Percentiles rank a stretch among this genome's conserved stretches.
These are phyloP conservation scores for Pseudisothecium myosuroides DNA, from an alignment of 225 moss, liverwort and hornwort species.

Conservation along the genomic window DNA sequence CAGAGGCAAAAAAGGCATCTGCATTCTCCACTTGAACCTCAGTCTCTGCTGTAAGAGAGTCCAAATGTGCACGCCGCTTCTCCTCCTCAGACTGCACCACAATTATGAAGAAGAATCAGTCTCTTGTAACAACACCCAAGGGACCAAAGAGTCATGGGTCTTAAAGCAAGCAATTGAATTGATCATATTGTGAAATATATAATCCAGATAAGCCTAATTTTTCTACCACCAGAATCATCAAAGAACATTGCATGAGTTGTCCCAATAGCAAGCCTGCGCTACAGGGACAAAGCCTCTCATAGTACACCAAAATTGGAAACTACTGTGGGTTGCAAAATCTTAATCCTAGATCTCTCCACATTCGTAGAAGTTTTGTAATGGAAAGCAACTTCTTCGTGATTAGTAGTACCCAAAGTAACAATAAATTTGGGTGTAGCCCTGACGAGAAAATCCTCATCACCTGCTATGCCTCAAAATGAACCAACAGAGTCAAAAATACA, in stretches of 20 bases:
- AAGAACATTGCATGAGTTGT: not conserved
- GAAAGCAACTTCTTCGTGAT: too few species aligned
- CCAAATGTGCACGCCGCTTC: conserved; percentile 18
- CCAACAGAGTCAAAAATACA: too few species aligned
- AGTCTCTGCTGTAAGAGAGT: conserved; percentile 7
- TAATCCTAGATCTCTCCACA: too few species aligned
- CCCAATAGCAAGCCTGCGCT: not conserved
- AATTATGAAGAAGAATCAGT: not conserved
- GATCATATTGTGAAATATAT: not conserved
- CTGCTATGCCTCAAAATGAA: too few species aligned
- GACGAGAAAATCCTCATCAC: too few species aligned
- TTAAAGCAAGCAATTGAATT: not conserved
- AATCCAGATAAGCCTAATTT: not conserved
- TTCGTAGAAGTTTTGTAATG: too few species aligned
- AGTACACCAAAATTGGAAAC: too few species aligned
- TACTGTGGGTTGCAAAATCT: too few species aligned
- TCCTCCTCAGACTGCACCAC: conserved; percentile 25
- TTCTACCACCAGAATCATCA: not conserved
- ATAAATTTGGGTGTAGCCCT: too few species aligned
- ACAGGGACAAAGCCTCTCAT: not conserved
- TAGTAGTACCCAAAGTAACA: too few species aligned
- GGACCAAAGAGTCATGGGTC: not conserved
- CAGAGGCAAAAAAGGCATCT: conserved; percentile 69
- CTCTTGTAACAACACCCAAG: not conserved
- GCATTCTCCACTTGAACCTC: conserved; percentile 43